Conservation (phyloP, 805 yeast species). For the Yamadazyma kitorensis region DNA sequence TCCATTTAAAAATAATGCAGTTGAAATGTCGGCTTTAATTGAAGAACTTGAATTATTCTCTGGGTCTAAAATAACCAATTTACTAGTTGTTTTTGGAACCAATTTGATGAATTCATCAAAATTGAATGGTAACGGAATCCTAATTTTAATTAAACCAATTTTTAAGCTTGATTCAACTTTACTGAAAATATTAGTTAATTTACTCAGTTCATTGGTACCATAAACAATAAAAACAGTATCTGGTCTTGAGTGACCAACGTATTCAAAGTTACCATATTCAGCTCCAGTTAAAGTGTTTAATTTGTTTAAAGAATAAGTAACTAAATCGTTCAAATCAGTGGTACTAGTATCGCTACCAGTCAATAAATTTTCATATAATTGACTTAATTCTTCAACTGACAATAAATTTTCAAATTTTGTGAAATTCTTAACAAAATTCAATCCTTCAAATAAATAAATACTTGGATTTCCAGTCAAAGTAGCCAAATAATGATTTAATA, state of each 20-base stretch:
- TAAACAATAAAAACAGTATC: conserved; percentile 78
- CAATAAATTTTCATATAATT: conserved; percentile 36
- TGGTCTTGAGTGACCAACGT: conserved; percentile 60
- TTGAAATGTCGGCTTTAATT: conserved; percentile 69
- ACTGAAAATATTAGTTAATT: conserved; percentile 46
- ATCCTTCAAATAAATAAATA: conserved; percentile 78
- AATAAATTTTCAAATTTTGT: conserved; percentile 45
- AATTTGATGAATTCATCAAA: conserved; percentile 53
- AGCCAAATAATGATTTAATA: conserved; percentile 64
- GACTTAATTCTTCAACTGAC: conserved; percentile 41
- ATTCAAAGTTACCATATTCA: conserved; percentile 61
- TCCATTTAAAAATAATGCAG: conserved; percentile 59
- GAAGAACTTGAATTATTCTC: conserved; percentile 31
- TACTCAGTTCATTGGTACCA: conserved; percentile 65
- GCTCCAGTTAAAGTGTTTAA: conserved; percentile 58
- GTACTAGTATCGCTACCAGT: conserved; percentile 20
- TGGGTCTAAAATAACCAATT: conserved; percentile 55
- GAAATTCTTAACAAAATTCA: conserved; percentile 54
- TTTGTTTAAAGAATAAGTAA: conserved; percentile 45
- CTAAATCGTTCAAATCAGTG: conserved; percentile 28
- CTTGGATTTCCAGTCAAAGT: conserved; percentile 49
- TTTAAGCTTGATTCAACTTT: conserved; percentile 29
- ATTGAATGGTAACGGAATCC: conserved; percentile 82
- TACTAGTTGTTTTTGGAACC: conserved; percentile 57
- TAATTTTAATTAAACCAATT: conserved; percentile 67